Evolutionary conservation across 2,329 filamentous ascomycete genomes (phyloP), one percentile per base, ranked within the genome.

Genomic region (Calonectria naviculata): DNA sequence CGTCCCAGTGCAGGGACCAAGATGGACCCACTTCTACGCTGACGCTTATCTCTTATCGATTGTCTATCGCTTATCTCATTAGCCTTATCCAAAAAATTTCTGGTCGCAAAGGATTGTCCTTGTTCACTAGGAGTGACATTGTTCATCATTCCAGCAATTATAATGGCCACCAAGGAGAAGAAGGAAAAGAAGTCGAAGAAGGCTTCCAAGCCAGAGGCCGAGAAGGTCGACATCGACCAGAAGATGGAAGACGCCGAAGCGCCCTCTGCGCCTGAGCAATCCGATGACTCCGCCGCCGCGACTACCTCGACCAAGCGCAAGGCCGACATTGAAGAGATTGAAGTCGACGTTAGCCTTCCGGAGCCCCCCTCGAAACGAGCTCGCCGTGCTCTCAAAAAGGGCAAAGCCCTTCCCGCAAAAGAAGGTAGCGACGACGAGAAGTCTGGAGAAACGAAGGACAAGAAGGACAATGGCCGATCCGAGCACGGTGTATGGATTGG

Each of bases 281-380:
- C 67, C 41, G 71, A 71, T 60, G 67, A 71, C 60, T 41, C 67
- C 42, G 67, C 71, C 17, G 36, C 71, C 44, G 71, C 77, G 26
- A 71, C 56, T 4, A 52, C 71, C 28, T 80, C 80, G 4, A 66
- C 75, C 68, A 93, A 97, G 86, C 93, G 94, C 83, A 97, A 96
- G 84, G 86, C 91, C 61, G 84, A 87, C 66, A 83, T 89, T 66
- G 89, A 92, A 58, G 93, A 95, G 78, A 93, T 99, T 79, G 95
- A 97, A 83, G 95, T 99, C 81, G 94, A 99, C 82, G 85, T 99
- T 73, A 88, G 87, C 74, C 92, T 94, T n/a, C 97, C 97, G 29
- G 95, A 98, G 80, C 97, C 97, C 24, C 94, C 95, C 1, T 98
- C 97, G 38, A 99, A 98, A 84, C 97, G 97, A 81, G 95, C 94